Percentiles rank a stretch among this genome's conserved stretches.
Evolutionary conservation across 768 basidiomycete genomes (phyloP).

Genomic region (Agrocybe chaxingu): DNA sequence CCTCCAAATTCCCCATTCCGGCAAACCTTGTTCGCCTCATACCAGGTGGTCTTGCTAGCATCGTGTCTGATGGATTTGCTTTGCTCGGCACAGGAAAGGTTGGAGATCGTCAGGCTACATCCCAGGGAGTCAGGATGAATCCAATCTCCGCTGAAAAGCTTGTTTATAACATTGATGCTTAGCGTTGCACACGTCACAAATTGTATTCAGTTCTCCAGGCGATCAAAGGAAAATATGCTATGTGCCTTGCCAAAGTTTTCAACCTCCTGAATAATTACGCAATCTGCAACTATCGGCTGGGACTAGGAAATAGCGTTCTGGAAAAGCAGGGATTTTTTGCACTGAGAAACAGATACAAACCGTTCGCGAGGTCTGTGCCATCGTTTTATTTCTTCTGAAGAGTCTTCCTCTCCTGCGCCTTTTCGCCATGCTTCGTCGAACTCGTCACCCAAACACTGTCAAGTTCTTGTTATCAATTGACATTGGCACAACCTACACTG

Average conservation of each 20-base stretch:
- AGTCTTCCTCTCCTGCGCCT: no score
- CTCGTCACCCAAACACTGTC: not conserved
- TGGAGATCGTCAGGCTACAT: slow-evolving; percentile 11
- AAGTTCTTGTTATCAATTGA: slow-evolving; percentile 32
- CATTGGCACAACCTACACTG: slow-evolving; percentile 34
- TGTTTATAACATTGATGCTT: slow-evolving; percentile 19
- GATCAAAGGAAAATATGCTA: not conserved
- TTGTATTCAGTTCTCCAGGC: not conserved
- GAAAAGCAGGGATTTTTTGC: no score
- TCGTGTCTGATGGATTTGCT: slow-evolving; percentile 24
- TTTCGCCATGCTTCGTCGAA: no score
- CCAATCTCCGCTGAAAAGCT: slow-evolving; percentile 31
- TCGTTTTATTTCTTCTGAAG: no score
- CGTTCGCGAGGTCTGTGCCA: no score
- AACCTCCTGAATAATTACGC: no score
- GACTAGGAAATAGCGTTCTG: no score
- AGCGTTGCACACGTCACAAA: not conserved
- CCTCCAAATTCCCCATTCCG: slow-evolving; percentile 19
- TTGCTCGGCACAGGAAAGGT: slow-evolving; percentile 28
- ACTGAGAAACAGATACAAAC: no score
- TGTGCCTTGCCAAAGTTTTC: no score
- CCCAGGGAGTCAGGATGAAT: slow-evolving; percentile 16
- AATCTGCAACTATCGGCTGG: no score
- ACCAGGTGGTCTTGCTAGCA: slow-evolving; percentile 26
- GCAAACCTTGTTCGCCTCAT: slow-evolving; percentile 27